Conservation (phyloP, 495 filamentous ascomycete genomes). For the Monascus purpureus region DNA sequence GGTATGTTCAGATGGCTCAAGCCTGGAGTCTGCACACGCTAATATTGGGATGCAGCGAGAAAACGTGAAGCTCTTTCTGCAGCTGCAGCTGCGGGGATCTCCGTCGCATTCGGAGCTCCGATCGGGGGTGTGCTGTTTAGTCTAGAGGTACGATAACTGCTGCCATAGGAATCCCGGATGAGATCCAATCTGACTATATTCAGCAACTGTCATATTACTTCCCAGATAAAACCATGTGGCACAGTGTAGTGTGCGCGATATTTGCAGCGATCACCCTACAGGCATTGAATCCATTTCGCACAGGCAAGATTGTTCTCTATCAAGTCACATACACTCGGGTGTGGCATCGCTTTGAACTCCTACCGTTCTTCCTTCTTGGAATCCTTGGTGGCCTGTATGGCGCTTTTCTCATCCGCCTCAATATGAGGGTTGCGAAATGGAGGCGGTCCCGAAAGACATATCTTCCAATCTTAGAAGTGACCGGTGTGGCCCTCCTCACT, state of each 20-base stretch:
- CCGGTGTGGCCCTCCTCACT: constrained; percentile 58
- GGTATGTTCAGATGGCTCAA: constrained; percentile 34
- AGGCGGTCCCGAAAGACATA: constrained; percentile 43
- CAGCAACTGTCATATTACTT: constrained; percentile 95
- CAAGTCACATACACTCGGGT: constrained; percentile 86
- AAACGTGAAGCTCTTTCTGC: constrained; percentile 94
- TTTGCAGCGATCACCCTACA: constrained; percentile 88
- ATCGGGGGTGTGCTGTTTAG: constrained; percentile 91
- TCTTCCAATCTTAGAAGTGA: constrained; percentile 63
- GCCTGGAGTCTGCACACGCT: neutral
- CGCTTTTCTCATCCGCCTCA: constrained; percentile 85
- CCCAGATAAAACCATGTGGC: constrained; percentile 99
- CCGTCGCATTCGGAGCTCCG: constrained; percentile 92
- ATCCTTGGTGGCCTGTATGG: constrained; percentile 87
- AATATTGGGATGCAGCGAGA: constrained; percentile 42
- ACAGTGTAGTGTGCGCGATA: constrained; percentile 98
- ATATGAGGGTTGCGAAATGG: constrained; percentile 78
- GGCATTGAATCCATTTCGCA: constrained; percentile 86
- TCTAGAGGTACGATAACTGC: constrained; percentile 47
- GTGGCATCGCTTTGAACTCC: constrained; percentile 91
- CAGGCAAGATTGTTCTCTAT: constrained; percentile 91
- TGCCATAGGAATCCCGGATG: neutral
- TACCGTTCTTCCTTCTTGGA: constrained; percentile 78
- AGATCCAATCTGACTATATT: constrained; percentile 1
- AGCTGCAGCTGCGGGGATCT: constrained; percentile 87